Percentiles rank a stretch among this genome's conserved stretches.
phyloP scores from a whole-genome alignment of 2,329 filamentous ascomycete species.

The Ophiostoma montium region DNA sequence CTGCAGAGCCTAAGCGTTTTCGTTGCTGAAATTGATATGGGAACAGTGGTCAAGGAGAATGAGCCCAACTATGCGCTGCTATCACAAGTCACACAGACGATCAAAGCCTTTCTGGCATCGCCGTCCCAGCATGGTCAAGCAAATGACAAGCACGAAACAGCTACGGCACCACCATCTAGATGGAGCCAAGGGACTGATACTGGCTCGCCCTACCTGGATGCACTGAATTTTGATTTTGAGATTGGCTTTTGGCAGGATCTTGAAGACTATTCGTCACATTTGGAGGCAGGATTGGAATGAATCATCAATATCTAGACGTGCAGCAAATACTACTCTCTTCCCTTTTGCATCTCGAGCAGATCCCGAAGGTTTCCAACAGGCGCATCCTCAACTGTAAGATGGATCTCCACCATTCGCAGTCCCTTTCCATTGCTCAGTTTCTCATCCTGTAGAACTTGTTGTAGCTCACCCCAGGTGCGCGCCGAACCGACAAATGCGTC shows the following conservation, averaged over 20 bases:
- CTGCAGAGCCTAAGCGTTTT: not conserved
- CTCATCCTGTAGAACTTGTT: not conserved
- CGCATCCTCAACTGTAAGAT: not conserved
- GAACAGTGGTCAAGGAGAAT: constrained; percentile 1
- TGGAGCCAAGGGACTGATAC: not conserved
- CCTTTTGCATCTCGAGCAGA: not conserved
- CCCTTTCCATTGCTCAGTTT: not conserved
- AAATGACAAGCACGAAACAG: not conserved
- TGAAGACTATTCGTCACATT: not conserved
- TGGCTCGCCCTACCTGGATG: not conserved
- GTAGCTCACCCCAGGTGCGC: not conserved
- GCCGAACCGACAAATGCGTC: not conserved
- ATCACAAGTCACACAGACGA: constrained; percentile 1
- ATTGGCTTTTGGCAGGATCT: constrained; percentile 1
- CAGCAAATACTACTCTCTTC: not conserved
- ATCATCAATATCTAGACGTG: not conserved
- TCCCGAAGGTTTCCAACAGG: not conserved
- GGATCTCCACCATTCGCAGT: not conserved
- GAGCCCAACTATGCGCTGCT: not conserved
- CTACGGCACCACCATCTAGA: not conserved
- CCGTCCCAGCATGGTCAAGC: not conserved
- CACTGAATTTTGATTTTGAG: not conserved
- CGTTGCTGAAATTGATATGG: not conserved
- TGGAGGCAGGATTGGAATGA: not conserved
- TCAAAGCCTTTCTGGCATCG: not conserved